These are phyloP conservation scores for Boechera divaricarpa DNA, from an alignment of 345 rosid species.

Conservation along the genomic window DNA sequence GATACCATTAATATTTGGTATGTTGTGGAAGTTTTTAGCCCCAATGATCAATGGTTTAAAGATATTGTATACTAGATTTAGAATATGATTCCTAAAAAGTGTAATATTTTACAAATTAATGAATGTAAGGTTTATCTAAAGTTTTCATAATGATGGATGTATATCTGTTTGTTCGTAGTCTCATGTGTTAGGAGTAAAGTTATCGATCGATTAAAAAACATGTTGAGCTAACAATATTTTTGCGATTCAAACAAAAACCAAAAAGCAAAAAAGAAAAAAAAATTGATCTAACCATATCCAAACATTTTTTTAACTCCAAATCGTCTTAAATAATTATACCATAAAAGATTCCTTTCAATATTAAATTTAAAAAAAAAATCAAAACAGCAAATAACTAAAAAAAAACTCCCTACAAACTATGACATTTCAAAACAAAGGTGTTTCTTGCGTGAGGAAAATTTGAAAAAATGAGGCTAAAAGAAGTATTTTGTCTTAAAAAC, in stretches of 20 bases:
- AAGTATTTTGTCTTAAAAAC: background rate
- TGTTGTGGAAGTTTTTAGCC: too few relatives aligned
- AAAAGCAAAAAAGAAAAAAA: background rate
- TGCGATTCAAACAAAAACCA: background rate
- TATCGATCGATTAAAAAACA: background rate
- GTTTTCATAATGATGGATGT: too few relatives aligned
- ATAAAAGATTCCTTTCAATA: background rate
- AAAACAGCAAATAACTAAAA: background rate
- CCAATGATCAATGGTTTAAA: too few relatives aligned
- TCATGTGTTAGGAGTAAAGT: too few relatives aligned
- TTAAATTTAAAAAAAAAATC: background rate
- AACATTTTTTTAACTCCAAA: background rate
- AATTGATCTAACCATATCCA: background rate
- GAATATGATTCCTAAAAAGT: too few relatives aligned
- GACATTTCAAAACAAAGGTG: background rate
- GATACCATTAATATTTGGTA: background rate
- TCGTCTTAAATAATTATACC: too few relatives aligned
- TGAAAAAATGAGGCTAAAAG: background rate
- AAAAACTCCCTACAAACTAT: background rate
- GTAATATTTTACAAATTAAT: too few relatives aligned
- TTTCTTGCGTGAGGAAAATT: background rate
- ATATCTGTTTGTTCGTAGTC: too few relatives aligned
- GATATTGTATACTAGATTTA: too few relatives aligned
- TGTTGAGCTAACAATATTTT: constrained; percentile 5
- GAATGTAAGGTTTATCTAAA: too few relatives aligned